Base-by-base conservation (phyloP, 2,329 filamentous ascomycete genomes). In the Aplosporella prunicola region DNA sequence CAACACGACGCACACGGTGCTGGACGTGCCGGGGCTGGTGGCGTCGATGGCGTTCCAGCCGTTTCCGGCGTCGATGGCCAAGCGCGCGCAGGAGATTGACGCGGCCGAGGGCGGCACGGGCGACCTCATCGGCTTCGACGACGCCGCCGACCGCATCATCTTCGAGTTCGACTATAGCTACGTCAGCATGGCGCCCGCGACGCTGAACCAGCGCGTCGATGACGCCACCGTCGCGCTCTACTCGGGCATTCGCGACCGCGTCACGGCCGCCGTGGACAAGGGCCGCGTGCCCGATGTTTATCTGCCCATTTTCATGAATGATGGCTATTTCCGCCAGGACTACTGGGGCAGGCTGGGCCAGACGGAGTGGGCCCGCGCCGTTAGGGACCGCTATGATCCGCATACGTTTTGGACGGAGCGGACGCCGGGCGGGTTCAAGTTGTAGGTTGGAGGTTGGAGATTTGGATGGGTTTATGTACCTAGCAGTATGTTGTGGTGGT, bases 291-390 rank as follows among this genome's bases (percentile, higher is more conserved):
- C 62, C 0, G 53, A 63, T 18, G 59, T 56, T 5, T 63, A 66
- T 40, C 47, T 60, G 10, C 64, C 64, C 6, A 47, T 68, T 5
- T 69, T 69, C 45, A 64, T 66, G 58, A 68, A 66, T 38, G 64
- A 68, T 31, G 56, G 55, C 8, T 61, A 67, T 47, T 58, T 52
- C 38, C 47, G 55, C 20, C 63, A 69, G 51, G 61, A 66, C 35
- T 68, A 62, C 47, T 67, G 59, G 54, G 56, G 55, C 5, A 54
- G 60, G 5, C 52, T 65, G 29, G 43, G 51, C 10, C 56, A 53
- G 9, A 43, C 31, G 29, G 49, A 56, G 27, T 49, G 53, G 38
- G 59, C 60, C 9, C 47, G 55, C 23, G 42, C 50, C 7, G 55
- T 57, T 5, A 52, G 56, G 27, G 49, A 56, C 27, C 49, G 47